These are phyloP conservation scores for Claviceps citrina DNA, from an alignment of 2,329 filamentous ascomycete genomes.

Conservation along the genomic window DNA sequence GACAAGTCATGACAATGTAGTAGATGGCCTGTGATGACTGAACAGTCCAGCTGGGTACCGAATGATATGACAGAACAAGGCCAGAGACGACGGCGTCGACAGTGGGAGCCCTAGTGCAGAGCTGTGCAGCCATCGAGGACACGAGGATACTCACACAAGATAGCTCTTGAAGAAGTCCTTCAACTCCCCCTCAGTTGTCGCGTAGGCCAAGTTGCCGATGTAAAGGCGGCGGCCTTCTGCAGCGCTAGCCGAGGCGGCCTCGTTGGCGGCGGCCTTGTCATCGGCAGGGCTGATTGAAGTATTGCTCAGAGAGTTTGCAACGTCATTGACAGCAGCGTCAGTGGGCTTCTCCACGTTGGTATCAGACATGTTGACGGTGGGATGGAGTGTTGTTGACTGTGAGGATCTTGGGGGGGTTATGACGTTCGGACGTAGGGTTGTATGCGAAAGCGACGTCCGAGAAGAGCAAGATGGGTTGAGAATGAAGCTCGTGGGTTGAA, in stretches of 20 bases:
- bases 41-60: background rate
- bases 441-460: conserved; percentile 29
- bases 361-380: conserved; percentile 66
- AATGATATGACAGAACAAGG: background rate
- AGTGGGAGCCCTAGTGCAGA: background rate
- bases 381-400: conserved; percentile 31
- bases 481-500: conserved; percentile 34
- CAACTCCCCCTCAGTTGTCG: conserved; percentile 99
- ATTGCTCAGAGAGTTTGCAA: conserved; percentile 60
- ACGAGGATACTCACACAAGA: conserved; percentile 72
- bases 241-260: conserved; percentile 90
- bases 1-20: background rate
- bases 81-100: background rate
- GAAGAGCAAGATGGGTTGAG: conserved; percentile 13
- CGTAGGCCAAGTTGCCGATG: conserved; percentile 99
- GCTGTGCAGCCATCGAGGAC: background rate
- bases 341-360: conserved; percentile 46
- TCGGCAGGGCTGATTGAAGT: conserved; percentile 44
- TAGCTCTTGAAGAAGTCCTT: conserved; percentile 99
- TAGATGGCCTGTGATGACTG: background rate
- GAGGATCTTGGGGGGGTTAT: conserved; percentile 21
- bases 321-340: conserved; percentile 57
- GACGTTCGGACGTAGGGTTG: conserved; percentile 25
- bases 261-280: conserved; percentile 52
- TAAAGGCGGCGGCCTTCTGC: conserved; percentile 98